Base-by-base conservation (phyloP, 2,329 filamentous ascomycete species). In the Pyrenochaeta sp. region DNA sequence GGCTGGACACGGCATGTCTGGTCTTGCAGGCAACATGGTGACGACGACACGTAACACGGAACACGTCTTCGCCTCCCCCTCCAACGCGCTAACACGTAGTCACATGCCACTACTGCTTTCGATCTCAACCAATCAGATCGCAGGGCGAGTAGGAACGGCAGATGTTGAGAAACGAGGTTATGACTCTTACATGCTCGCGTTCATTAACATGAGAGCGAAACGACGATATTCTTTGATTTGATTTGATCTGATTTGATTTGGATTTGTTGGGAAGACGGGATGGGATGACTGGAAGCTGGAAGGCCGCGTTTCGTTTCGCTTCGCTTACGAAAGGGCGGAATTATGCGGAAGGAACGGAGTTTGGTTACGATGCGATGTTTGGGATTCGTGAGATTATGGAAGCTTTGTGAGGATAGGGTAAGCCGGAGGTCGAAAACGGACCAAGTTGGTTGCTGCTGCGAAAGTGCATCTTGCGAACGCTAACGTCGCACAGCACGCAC, bases 61-160 rank as follows among this genome's bases (percentile, higher is more conserved):
- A 39, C 54, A 52, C 52, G 56, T 48, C 39, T 30, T 19, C 19
- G 19, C 19, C 37, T 40, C 19, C 50, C 28, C 37, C 25, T 37
- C 15, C 32, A 45, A 51, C 61, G 46, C 64, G 59, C 59, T 50
- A 54, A 59, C 66, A 59, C 66, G 66, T 37, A 52, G 47, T 67
- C 63, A 69, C 66, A 69, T 66, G 63, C 50, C 46, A 24, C 19
- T 19, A 1, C 19, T 19, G 19, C 19, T 19, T 9, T 0, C 1
- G 10, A 7, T 43, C 19, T 19, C 51, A 37, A 40, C 59, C 56
- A 68, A 62, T 64, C 52, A 59, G 13, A 19, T 42, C 36, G 8
- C 7, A 45, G 39, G 43, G 19, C 34, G 30, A 47, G 30, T 22
- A 24, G 37, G n/a, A 19, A 13, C 13, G 32, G 34, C 45, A n/a